These are phyloP conservation scores for Trametes versicolor DNA, from an alignment of 1,284 basidiomycete genomes.

Conservation along the genomic window DNA sequence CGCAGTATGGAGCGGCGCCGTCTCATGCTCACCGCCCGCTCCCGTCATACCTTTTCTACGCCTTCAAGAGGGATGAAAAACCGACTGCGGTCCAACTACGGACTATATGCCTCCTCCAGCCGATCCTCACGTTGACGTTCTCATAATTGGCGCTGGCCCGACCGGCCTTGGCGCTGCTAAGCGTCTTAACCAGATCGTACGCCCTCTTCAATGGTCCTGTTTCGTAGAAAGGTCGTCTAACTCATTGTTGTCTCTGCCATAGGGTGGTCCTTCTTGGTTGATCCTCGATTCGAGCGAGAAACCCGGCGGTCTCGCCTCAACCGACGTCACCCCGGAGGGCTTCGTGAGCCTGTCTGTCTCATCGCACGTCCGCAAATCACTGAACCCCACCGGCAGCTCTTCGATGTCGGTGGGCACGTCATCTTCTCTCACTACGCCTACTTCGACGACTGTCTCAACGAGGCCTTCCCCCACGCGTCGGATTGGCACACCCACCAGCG, in stretches of 20 bases:
- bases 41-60: neutral
- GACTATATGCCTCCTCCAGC: neutral
- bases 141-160: constrained; percentile 7
- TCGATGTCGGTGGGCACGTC: constrained; percentile 9
- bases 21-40: neutral
- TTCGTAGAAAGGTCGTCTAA: neutral
- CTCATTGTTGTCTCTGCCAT: neutral
- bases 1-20: neutral
- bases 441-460: constrained; percentile 12
- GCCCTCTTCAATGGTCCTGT: neutral
- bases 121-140: neutral
- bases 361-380: neutral
- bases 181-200: constrained; percentile 4
- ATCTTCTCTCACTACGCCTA: constrained; percentile 9
- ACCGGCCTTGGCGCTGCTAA: constrained; percentile 7
- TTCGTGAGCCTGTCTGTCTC: neutral
- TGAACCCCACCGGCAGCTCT: neutral
- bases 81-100: neutral
- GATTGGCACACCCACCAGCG: constrained; percentile 8
- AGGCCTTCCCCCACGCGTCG: neutral
- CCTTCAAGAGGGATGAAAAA: neutral
- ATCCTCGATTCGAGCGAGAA: neutral
- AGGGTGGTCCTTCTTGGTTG: constrained; percentile 4
- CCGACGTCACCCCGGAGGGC: constrained; percentile 5
- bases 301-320: constrained; percentile 5